Base-by-base conservation (phyloP, 176 grass and related monocot species). In the Carex littledalei region DNA sequence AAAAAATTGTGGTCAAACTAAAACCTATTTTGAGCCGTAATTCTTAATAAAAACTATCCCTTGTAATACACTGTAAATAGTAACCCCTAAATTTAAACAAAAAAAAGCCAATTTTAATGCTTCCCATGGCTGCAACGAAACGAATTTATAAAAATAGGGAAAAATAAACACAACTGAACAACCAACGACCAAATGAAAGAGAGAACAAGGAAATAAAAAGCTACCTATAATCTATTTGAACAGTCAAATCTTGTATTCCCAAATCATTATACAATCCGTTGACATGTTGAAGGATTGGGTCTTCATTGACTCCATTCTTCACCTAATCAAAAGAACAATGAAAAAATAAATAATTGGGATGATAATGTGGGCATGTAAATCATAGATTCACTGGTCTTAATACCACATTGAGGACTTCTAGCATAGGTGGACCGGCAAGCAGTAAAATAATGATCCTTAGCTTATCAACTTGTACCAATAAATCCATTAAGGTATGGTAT, bases 261-360 rank as follows among this genome's bases (percentile, higher is more conserved):
- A 95, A 63, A 61, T 98, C 95, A 64, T 98, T 90, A 67, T 95
- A 94, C 34, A 94, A 86, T 43, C 92, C 93, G 77, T 98, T 88
- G 8, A 88, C 85, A 52, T 90, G 76, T 24, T 93, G 91, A 50
- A 95, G 83, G 66, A 94, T 86, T 5, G 70, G 59, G 8, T 81
- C 24, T 15, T 92, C 85, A 41, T 94, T 69, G 29, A 79, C 81
- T 45, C 90, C 87, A n/a, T 78, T 92, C 80, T 93, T 98, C 62
- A 89, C 89, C 93, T 95, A 24, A 56, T 78, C 68, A 85, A 63
- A 55, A 69, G 17, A 87, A 65, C 29, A 53, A 88, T 17, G 14
- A n/a, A 45, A 47, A 45, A 26, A 35, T 29, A 20, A 16, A 14
- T 59, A 60, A 60, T 15, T 29, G 13, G 41, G 18, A 21, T 39